These are phyloP conservation scores for Raphidocelis subcapitata DNA, from an alignment of 139 green algal species.

Conservation along the genomic window DNA sequence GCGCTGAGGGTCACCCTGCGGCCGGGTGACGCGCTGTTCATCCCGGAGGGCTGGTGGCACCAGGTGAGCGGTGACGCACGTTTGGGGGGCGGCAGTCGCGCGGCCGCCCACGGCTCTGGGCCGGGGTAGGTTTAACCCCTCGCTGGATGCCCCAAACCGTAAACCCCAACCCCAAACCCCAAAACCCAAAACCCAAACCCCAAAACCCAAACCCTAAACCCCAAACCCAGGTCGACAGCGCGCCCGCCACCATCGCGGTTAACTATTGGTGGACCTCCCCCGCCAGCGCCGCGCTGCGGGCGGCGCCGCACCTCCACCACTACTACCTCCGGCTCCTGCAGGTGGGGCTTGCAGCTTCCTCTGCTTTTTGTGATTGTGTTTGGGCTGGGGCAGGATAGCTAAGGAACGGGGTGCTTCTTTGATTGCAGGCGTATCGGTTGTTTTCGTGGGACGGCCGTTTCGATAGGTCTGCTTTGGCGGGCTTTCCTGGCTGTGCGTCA, in stretches of 20 bases:
- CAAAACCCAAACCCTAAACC: background rate
- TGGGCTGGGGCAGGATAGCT: too few relatives aligned
- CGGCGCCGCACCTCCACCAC: constrained; percentile 16
- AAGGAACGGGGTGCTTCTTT: too few relatives aligned
- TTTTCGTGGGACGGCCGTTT: too few relatives aligned
- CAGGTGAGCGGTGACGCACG: constrained; percentile 46
- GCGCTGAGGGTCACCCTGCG: constrained; percentile 20
- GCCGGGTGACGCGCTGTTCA: constrained; percentile 74
- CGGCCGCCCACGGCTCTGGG: background rate
- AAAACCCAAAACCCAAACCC: background rate
- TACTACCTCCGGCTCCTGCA: constrained; percentile 41
- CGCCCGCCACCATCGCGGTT: constrained; percentile 57
- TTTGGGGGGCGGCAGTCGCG: background rate
- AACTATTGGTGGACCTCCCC: constrained; percentile 80
- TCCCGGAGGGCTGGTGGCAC: constrained; percentile 85
- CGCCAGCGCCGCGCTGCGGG: background rate
- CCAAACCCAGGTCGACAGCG: background rate
- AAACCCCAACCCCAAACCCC: constrained; percentile 18
- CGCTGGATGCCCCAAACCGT: too few relatives aligned
- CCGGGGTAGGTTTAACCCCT: background rate
- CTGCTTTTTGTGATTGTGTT: too few relatives aligned
- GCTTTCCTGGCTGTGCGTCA: too few relatives aligned
- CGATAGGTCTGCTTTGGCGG: too few relatives aligned
- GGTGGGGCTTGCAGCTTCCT: constrained; percentile 19
- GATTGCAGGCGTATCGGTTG: too few relatives aligned